Conservation (phyloP, 768 basidiomycete species). For the Suillus subalutaceus region DNA sequence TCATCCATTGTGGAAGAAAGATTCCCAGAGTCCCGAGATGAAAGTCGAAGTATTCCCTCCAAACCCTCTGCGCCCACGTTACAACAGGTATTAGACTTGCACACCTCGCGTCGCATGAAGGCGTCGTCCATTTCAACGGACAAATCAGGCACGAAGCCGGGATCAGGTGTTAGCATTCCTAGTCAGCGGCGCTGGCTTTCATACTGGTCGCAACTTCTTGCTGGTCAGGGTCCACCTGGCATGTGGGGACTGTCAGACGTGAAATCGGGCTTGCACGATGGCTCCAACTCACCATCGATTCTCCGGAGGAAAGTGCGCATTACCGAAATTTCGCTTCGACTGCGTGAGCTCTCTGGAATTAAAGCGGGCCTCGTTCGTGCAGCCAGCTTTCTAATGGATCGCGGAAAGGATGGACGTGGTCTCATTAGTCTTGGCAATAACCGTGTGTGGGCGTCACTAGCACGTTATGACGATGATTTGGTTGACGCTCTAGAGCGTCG, state of each 20-base stretch:
- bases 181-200: slow-evolving; percentile 79
- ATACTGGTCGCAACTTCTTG: slow-evolving; percentile 75
- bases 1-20: slow-evolving; percentile 25
- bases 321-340: slow-evolving; percentile 58
- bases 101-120: slow-evolving; percentile 75
- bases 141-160: slow-evolving; percentile 23
- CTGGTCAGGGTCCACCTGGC: slow-evolving; percentile 53
- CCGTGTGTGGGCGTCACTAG: slow-evolving; percentile 71
- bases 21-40: slow-evolving; percentile 15
- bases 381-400: slow-evolving; percentile 56
- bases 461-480: slow-evolving; percentile 78
- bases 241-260: slow-evolving; percentile 42
- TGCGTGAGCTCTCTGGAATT: slow-evolving; percentile 56
- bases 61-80: slow-evolving; percentile 38
- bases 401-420: slow-evolving; percentile 41
- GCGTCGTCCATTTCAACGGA: slow-evolving; percentile 20
- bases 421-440: slow-evolving; percentile 33
- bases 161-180: slow-evolving; percentile 78
- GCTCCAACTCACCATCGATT: not conserved
- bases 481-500: slow-evolving; percentile 63
- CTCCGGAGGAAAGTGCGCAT: slow-evolving; percentile 53
- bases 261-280: slow-evolving; percentile 17
- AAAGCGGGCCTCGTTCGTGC: slow-evolving; percentile 57
- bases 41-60: slow-evolving; percentile 12
- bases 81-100: slow-evolving; percentile 63